Conservation (phyloP, 345 rosid species). For the Murraya koenigii region DNA sequence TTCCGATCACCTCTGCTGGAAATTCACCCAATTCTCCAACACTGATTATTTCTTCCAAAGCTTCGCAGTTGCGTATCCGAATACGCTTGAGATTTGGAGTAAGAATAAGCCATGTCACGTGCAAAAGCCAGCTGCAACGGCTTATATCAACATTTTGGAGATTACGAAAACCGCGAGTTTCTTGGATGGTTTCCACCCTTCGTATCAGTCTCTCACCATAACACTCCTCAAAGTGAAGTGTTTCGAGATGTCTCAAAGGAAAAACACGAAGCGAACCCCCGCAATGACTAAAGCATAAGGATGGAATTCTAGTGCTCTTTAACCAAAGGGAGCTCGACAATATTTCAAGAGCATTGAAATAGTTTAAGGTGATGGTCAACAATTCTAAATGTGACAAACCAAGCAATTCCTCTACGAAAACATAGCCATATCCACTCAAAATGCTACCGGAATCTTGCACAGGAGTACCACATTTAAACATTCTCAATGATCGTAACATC, state of each 20-base stretch:
- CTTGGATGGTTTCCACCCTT: neutral
- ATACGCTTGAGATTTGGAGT: constrained; percentile 12
- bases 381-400: neutral
- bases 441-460: neutral
- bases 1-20: neutral
- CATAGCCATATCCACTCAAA: neutral
- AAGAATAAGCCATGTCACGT: constrained; percentile 24
- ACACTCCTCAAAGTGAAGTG: neutral
- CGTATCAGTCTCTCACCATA: neutral
- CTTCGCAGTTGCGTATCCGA: neutral
- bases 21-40: neutral
- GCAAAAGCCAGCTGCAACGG: neutral
- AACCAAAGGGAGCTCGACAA: neutral
- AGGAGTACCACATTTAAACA: neutral
- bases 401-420: neutral
- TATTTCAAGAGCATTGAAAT: neutral
- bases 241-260: neutral
- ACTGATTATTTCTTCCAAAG: neutral
- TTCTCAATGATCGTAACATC: neutral
- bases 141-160: neutral
- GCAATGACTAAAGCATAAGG: neutral
- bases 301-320: neutral
- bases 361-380: neutral
- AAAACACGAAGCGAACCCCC: neutral
- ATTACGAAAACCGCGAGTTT: neutral